Conservation (phyloP, 352 stramenopile species). For the Pythium phragmitis region DNA sequence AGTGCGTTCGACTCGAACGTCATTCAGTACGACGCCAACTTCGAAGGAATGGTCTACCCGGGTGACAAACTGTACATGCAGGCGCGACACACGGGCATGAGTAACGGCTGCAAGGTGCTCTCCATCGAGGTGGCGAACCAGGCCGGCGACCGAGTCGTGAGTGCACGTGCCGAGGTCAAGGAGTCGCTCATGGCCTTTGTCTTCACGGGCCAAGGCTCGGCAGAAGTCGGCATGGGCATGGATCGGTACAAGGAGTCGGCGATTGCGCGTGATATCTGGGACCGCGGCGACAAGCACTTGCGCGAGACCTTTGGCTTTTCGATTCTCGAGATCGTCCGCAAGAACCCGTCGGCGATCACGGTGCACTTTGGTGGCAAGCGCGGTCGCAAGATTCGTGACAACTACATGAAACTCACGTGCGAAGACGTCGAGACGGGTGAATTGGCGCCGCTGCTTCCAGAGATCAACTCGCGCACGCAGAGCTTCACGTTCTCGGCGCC, state of each 20-base stretch:
- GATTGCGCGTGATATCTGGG: constrained; percentile 76
- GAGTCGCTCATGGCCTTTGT: constrained; percentile 74
- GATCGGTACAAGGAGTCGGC: constrained; percentile 76
- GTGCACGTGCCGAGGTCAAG: constrained; percentile 63
- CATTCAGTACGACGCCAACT: constrained; percentile 69
- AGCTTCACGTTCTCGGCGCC: constrained; percentile 82
- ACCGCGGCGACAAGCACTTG: constrained; percentile 74
- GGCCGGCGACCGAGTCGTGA: constrained; percentile 72
- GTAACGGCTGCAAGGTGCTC: constrained; percentile 63
- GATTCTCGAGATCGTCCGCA: constrained; percentile 86
- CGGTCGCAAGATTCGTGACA: constrained; percentile 76
- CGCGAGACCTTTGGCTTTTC: constrained; percentile 82
- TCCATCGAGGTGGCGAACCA: constrained; percentile 76
- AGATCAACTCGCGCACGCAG: constrained; percentile 80
- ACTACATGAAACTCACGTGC: constrained; percentile 79
- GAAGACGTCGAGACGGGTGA: constrained; percentile 61
- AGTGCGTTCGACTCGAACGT: constrained; percentile 64
- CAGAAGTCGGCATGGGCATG: constrained; percentile 87
- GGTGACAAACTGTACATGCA: constrained; percentile 81
- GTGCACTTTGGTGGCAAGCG: constrained; percentile 87
- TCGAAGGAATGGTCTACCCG: constrained; percentile 89
- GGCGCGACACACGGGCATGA: constrained; percentile 64
- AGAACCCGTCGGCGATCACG: constrained; percentile 81
- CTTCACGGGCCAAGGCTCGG: constrained; percentile 87
- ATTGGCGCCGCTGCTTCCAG: constrained; percentile 62